These are phyloP conservation scores for Psilocybe mexicana DNA, from an alignment of 1,284 basidiomycete species.

Conservation along the genomic window DNA sequence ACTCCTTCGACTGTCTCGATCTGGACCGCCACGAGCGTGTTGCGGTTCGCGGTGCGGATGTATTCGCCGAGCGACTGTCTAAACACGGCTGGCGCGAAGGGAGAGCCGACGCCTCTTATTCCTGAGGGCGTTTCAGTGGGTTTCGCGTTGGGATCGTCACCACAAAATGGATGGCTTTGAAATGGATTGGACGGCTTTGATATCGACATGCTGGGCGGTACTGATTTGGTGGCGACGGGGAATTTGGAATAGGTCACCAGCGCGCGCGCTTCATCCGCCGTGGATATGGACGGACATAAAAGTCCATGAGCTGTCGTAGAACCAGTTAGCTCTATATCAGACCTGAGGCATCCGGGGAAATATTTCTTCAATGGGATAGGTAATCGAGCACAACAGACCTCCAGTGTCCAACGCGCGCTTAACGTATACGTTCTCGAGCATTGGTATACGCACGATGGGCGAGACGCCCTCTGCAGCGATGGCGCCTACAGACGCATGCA, in stretches of 20 bases:
- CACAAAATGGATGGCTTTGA: not conserved
- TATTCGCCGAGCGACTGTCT: conserved; percentile 19
- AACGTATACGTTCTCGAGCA: conserved; percentile 15
- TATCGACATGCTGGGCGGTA: not conserved
- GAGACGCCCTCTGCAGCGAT: conserved; percentile 27
- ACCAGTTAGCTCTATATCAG: not conserved
- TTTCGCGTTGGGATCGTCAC: not conserved
- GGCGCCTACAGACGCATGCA: conserved; percentile 31
- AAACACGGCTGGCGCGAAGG: conserved; percentile 31
- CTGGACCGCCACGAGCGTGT: conserved; percentile 21
- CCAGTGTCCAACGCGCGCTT: conserved; percentile 20
- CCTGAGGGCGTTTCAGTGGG: conserved; percentile 19
- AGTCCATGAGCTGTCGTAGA: conserved; percentile 17
- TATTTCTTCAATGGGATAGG: not conserved
- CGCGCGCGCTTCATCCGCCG: conserved; percentile 16
- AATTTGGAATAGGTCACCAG: conserved; percentile 20
- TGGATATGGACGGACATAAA: conserved; percentile 17
- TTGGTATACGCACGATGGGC: conserved; percentile 18
- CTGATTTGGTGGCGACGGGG: conserved; percentile 12
- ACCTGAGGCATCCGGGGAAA: not conserved
- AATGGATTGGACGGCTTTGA: too few relatives aligned
- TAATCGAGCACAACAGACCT: conserved; percentile 1
- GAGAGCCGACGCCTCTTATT: conserved; percentile 29
- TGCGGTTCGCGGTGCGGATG: conserved; percentile 21
- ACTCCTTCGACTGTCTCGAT: conserved; percentile 21